A percentile compares a stretch with the other conserved stretches of the same genome.
Conservation (phyloP, 2,329 filamentous ascomycete genomes). For the Mariannaea elegans region DNA sequence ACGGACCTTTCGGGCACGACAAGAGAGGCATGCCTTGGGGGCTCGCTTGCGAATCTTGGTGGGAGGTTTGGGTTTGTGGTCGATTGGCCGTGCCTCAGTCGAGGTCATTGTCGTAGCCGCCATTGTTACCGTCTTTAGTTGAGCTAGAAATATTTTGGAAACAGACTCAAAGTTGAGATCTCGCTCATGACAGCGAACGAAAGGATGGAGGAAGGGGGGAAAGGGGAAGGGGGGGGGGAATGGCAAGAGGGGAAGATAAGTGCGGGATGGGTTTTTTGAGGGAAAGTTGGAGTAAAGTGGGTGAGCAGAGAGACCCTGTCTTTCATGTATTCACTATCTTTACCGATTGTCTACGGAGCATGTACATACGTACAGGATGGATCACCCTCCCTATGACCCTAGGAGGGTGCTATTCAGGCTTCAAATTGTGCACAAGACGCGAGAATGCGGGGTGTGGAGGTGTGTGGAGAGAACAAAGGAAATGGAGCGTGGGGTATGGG, state of each 20-base stretch:
- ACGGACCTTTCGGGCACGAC: conserved; percentile 59
- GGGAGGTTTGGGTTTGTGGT: conserved; percentile 43
- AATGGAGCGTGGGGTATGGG: conserved; percentile 27
- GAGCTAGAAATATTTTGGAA: too few species aligned
- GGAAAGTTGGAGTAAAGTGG: conserved; percentile 23
- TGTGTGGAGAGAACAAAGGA: conserved; percentile 4
- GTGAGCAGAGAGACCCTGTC: neutral
- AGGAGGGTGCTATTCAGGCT: neutral
- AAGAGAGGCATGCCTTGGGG: conserved; percentile 61
- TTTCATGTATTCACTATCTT: too few species aligned
- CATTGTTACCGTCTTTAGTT: conserved; percentile 6
- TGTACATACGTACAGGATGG: neutral
- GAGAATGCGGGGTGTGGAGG: conserved; percentile 38
- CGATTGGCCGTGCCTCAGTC: conserved; percentile 30
- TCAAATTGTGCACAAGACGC: too few species aligned
- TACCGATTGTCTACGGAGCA: neutral
- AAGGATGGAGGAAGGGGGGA: neutral
- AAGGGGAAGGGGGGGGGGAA: neutral
- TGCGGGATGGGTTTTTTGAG: conserved; percentile 10
- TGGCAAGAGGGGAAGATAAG: conserved; percentile 8
- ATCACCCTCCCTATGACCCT: neutral
- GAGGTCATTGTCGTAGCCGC: conserved; percentile 17
- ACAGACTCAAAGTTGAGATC: neutral
- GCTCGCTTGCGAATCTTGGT: conserved; percentile 55
- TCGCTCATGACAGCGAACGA: neutral